These are phyloP conservation scores for Helichrysum umbraculigerum DNA, from an alignment of 129 eudicot species.

Conservation along the genomic window DNA sequence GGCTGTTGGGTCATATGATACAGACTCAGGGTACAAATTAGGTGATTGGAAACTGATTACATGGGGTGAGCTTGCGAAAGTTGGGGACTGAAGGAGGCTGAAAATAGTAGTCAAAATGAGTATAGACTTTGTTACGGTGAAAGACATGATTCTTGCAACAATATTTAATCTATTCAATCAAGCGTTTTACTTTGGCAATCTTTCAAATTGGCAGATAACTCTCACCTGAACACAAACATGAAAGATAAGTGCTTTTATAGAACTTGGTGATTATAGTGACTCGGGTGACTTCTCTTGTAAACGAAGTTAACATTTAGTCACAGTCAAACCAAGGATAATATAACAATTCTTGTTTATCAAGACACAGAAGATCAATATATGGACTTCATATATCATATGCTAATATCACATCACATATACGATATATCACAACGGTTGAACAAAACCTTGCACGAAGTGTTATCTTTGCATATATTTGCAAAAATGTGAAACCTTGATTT, in stretches of 20 bases:
- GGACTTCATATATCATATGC: not conserved
- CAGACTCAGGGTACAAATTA: constrained; percentile 74
- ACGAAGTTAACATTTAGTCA: constrained; percentile 22
- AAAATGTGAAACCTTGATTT: not conserved
- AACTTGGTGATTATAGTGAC: not conserved
- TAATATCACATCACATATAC: too few relatives aligned
- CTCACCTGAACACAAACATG: constrained; percentile 26
- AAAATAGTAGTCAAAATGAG: constrained; percentile 27
- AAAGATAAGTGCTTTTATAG: constrained; percentile 14
- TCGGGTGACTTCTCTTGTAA: constrained; percentile 15
- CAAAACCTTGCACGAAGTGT: not conserved
- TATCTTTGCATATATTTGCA: not conserved
- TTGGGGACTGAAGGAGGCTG: constrained; percentile 14
- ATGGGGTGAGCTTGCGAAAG: constrained; percentile 49
- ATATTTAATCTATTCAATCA: not conserved
- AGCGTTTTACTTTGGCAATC: not conserved
- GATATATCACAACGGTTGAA: not conserved
- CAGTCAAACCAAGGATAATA: not conserved
- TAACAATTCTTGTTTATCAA: not conserved
- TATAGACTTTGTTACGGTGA: constrained; percentile 29
- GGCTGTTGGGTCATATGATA: constrained; percentile 58
- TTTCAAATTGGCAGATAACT: not conserved
- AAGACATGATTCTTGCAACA: constrained; percentile 30
- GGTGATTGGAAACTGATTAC: constrained; percentile 66
- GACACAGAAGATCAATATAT: not conserved